Evolutionary conservation across 176 grass and related monocot genomes (phyloP), one percentile per base, ranked within the genome.

Genomic region (Lolium rigidum): DNA sequence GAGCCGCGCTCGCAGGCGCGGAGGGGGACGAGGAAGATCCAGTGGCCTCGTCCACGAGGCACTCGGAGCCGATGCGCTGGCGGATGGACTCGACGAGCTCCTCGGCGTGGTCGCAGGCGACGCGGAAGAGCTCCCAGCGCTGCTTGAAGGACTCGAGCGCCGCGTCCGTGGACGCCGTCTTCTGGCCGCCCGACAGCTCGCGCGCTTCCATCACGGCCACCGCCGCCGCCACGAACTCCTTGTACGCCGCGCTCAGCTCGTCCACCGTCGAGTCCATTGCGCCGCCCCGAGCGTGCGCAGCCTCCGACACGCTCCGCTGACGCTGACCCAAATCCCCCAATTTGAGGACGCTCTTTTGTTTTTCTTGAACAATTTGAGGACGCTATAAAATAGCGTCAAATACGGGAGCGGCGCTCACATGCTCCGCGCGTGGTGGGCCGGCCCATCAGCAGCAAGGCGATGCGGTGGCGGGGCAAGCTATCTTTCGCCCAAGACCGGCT

Each of bases 41-140:
- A 5, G 90, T 97, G 76, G 90, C 92, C 75, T 94, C 95, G 84
- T 98, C 95, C 76, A 98, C 92, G 28, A 98, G 89, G 81, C 92
- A 97, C 88, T 97, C 92, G 56, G 95, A 97, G 46, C 92, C 90
- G 85, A 95, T 95, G 46, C 92, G 89, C 64, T 95, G 92, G 77
- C 90, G 90, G 47, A 98, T 91, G 72, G 72, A 75, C 72, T 75
- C 72, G 48, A 75, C 47, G 72, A 75, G 72, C 72, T 75, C 72
- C 72, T 75, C 72, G 72, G 72, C 72, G 72, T 75, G 72, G 72
- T 75, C 72, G 72, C 72, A 75, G 72, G 72, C 48, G 47, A 75
- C 72, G 72, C 72, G 72, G 72, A 75, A 75, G 72, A 75, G 72
- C 72, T 75, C 72, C 72, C 72, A 75, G 14, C 72, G 72, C 47